phyloP scores from a whole-genome alignment of 768 basidiomycete genomes.

The Tulasnella sp. region DNA sequence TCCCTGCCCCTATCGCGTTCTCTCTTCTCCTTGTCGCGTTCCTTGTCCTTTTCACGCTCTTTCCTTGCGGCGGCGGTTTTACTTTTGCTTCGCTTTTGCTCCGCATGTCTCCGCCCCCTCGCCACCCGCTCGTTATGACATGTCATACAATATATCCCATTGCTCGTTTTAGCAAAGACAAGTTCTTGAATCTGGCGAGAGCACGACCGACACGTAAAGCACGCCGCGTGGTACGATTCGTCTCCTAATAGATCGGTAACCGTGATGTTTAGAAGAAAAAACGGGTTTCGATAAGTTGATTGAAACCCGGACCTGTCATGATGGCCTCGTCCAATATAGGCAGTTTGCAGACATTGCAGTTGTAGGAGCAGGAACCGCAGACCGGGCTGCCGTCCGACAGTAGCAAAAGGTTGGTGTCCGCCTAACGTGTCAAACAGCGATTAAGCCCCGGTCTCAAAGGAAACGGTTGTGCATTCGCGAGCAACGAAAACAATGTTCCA shows the following conservation, averaged over 20 bases:
- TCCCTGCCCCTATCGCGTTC: neutral
- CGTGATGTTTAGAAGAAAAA: too few relatives aligned
- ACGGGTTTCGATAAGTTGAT: neutral
- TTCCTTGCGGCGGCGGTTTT: slow-evolving; percentile 23
- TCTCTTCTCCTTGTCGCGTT: slow-evolving; percentile 6
- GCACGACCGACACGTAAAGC: slow-evolving; percentile 97
- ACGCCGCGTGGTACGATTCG: slow-evolving; percentile 96
- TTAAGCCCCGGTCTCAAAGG: neutral
- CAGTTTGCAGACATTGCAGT: slow-evolving; percentile 86
- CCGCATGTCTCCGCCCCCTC: slow-evolving; percentile 79
- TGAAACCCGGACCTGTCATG: slow-evolving; percentile 56
- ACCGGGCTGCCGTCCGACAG: slow-evolving; percentile 98
- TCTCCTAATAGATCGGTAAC: slow-evolving; percentile 40
- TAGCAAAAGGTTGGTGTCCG: slow-evolving; percentile 93
- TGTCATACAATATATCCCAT: slow-evolving; percentile 97
- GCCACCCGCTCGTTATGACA: slow-evolving; percentile 98
- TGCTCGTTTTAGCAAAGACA: slow-evolving; percentile 95
- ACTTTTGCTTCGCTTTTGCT: slow-evolving; percentile 60
- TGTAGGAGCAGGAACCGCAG: slow-evolving; percentile 85
- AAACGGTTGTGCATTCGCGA: neutral
- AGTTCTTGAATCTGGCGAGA: slow-evolving; percentile 91
- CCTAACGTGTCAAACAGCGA: slow-evolving; percentile 27
- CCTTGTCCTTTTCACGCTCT: slow-evolving; percentile 13
- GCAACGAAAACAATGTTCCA: neutral
- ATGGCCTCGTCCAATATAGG: slow-evolving; percentile 98